Evolutionary conservation across 2,329 filamentous ascomycete species (phyloP).

Genomic region (Hymenoscyphus infarciens): DNA sequence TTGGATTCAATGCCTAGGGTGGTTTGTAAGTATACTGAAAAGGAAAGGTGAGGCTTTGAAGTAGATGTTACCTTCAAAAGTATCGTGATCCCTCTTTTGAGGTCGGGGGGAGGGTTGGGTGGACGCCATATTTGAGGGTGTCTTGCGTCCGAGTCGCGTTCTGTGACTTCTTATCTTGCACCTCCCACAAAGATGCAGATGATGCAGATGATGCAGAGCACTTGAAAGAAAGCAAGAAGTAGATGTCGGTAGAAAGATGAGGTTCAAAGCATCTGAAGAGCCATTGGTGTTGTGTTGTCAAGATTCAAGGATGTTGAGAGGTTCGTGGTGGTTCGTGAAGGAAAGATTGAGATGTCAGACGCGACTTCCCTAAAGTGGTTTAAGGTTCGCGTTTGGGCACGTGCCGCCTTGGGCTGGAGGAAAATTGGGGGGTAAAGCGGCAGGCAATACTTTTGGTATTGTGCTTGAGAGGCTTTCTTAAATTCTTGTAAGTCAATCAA

Average conservation of each 20-base stretch:
- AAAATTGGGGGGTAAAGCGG: not conserved
- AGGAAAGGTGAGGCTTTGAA: not conserved
- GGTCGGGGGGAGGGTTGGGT: conserved; percentile 3
- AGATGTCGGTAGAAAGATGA: not conserved
- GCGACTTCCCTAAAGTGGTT: conserved; percentile 19
- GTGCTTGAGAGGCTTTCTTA: too few relatives aligned
- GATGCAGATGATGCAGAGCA: too few relatives aligned
- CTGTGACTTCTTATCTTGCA: not conserved
- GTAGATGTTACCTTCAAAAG: conserved; percentile 10
- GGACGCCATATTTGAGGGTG: conserved; percentile 3
- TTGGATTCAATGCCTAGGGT: not conserved
- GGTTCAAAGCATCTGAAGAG: not conserved
- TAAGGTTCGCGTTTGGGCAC: conserved; percentile 14
- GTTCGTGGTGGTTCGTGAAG: not conserved
- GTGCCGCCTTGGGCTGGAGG: not conserved
- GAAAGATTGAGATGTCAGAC: conserved; percentile 10
- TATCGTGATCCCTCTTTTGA: conserved; percentile 19
- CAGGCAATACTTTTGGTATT: not conserved
- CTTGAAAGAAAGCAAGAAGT: not conserved
- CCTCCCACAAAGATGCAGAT: not conserved
- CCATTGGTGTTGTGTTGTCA: conserved; percentile 10
- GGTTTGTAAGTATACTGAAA: not conserved
- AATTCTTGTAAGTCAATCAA: not conserved
- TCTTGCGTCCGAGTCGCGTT: not conserved
- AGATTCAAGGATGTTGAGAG: conserved; percentile 9